Evolutionary conservation across 805 yeast species (phyloP), one percentile per base, ranked within the genome.

Genomic region (Naumovozyma dairenensis): DNA sequence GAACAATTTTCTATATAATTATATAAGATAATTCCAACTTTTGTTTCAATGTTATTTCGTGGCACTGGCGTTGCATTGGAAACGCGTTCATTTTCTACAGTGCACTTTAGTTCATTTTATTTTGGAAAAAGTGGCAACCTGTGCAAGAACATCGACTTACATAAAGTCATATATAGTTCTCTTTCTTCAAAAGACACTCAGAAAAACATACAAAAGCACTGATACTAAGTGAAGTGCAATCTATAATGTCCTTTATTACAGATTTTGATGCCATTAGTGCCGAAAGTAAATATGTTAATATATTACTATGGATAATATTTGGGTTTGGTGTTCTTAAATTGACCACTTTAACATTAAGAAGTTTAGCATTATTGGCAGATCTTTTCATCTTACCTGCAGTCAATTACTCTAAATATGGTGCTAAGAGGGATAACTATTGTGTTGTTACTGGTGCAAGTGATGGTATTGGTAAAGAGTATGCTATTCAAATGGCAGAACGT

Each of bases 381-480:
- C 56, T 78, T 32, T 80, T 74, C 50, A 38, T 83, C 17, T 63
- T 80, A 21, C 85, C 89, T 21, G 62, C 77, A 6, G 74, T 58
- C 18, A 51, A 64, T 48, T 78, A 69, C 49, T 50, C 56, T 27
- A 77, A 74, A 53, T 86, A 86, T 51, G 95, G 96, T n/a, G 80
- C 89, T 18, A 59, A 62, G 32, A 46, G 46, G 14, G 80, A 80
- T 18, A 66, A 72, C 26, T 92, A 96, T 89, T 96, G 96, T n/a
- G 81, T 92, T 21, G 72, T 92, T 13, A 92, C 98, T 5, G 98
- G 98, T 38, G 93, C 96, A 3, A 84, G 96, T 31, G 97, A 92
- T 56, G 98, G 98, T 22, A 80, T 92, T 51, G 98, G 98, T 37
- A 85, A 87, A 55, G 95, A 92, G 57, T 92, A 73, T 53, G 78